Base-by-base conservation (phyloP, 352 stramenopile genomes). In the Peronospora destructor region DNA sequence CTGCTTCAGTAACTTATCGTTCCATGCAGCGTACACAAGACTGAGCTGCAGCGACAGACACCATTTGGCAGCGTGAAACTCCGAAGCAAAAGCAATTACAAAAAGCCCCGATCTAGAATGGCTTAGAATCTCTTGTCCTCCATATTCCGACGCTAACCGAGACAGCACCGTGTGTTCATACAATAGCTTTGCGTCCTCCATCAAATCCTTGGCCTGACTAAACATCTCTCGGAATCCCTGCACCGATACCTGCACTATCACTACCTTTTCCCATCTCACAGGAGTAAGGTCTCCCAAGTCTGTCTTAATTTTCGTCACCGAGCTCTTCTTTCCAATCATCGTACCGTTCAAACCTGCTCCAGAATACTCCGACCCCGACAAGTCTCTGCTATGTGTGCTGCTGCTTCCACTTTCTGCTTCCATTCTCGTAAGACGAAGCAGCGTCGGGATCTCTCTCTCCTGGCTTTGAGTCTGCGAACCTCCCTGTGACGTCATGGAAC, bases 111-210 rank as follows among this genome's bases (percentile, higher is more conserved):
- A 86, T 8, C 76, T 52, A 36, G 80, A 72, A 43, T 88, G 82
- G 53, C 78, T 87, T 19, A 89, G 37, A 43, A 91, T 76, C 56
- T 93, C 83, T 46, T 91, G 71, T 6, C 83, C 83, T 19, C 76
- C 76, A 52, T 93, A 93, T 50, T 93, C 83, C 6, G 77, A 87
- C 44, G 77, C 68, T 11, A 93, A 56, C n/a, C 83, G 67, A 40
- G 80, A 91, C 5, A 90, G 64, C 43, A 93, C 82, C 28, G 82
- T 93, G 61, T 93, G 83, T 44, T 91, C 83, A 43, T 93, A 93
- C 35, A 93, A 56, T 29, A 88, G 45, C 48, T 89, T 91, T 11
- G 83, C 83, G 35, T 93, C 83, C 47, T 93, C 83, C 80, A 93
- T 91, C 7, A 91, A 53, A 11, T 93, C 80, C 54, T 90, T 87